phyloP scores from a whole-genome alignment of 2,329 filamentous ascomycete species.

The Triangularia setosa region DNA sequence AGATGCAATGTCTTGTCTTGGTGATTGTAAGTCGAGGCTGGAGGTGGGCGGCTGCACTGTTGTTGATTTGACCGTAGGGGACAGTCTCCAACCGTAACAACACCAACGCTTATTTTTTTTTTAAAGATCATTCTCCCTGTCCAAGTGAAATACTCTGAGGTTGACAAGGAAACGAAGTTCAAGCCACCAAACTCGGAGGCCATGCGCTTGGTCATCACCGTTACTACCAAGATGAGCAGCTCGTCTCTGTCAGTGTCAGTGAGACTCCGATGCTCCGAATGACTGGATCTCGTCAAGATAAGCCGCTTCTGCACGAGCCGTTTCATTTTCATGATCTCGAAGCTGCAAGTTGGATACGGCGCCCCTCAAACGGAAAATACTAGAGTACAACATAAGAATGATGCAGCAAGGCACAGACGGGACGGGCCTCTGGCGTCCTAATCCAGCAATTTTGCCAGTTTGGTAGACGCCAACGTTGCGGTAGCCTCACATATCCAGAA shows the following conservation, averaged over 20 bases:
- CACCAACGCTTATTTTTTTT: not conserved
- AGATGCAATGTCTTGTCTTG: not conserved
- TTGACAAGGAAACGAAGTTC: no score
- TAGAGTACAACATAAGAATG: not conserved
- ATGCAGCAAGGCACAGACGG: not conserved
- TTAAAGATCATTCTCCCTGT: no score
- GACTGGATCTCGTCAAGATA: not conserved
- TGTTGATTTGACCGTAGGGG: not conserved
- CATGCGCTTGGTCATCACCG: not conserved
- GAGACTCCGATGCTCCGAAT: constrained; percentile 2
- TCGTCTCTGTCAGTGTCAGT: not conserved
- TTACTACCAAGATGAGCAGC: not conserved
- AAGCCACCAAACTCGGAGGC: not conserved
- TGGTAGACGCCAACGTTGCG: not conserved
- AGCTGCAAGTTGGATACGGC: not conserved
- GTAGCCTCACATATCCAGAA: not conserved
- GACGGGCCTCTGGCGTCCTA: not conserved
- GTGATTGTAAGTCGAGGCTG: not conserved
- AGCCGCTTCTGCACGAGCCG: not conserved
- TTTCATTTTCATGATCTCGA: no score
- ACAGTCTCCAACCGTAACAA: not conserved
- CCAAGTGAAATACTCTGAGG: no score
- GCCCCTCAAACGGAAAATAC: not conserved
- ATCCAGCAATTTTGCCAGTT: not conserved
- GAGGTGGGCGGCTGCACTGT: not conserved